These are phyloP conservation scores for Cafeteria roenbergensis DNA, from an alignment of 108 stramenopile genomes.

Conservation along the genomic window DNA sequence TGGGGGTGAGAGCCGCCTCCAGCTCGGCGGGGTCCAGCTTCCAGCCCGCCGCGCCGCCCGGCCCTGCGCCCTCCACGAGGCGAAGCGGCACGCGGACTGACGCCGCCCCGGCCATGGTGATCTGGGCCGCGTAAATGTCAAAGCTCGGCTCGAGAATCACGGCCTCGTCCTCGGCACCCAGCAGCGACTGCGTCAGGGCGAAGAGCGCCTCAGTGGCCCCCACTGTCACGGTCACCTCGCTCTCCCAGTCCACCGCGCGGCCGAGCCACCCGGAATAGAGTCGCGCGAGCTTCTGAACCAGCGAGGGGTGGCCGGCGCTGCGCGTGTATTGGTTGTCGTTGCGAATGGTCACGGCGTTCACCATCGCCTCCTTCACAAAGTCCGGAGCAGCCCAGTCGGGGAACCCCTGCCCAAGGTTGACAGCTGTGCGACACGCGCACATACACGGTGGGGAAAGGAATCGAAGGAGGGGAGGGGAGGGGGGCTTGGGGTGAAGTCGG, in stretches of 20 bases:
- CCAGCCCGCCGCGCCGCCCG: conserved; percentile 71
- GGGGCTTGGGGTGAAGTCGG: too few species aligned
- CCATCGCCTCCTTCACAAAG: background rate
- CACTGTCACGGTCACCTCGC: conserved; percentile 66
- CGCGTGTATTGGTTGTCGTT: conserved; percentile 73
- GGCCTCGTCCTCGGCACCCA: conserved; percentile 75
- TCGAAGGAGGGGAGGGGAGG: too few species aligned
- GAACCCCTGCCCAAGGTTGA: conserved; percentile 10
- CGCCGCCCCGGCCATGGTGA: conserved; percentile 63
- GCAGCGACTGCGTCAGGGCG: conserved; percentile 61
- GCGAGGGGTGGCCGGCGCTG: conserved; percentile 75
- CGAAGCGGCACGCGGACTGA: conserved; percentile 62
- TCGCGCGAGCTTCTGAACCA: conserved; percentile 66
- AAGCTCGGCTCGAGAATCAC: conserved; percentile 92
- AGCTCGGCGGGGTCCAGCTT: conserved; percentile 55
- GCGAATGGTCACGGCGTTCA: background rate
- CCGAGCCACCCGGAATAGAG: conserved; percentile 71
- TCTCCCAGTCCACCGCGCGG: conserved; percentile 48
- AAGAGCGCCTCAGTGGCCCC: conserved; percentile 82
- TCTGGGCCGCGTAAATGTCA: conserved; percentile 73
- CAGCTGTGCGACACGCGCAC: too few species aligned
- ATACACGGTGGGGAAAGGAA: too few species aligned
- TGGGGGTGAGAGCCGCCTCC: conserved; percentile 53
- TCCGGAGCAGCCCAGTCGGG: background rate
- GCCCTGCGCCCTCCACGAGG: conserved; percentile 32